phyloP scores from a whole-genome alignment of 2,329 filamentous ascomycete species.

The Aspergillus pseudotamarii region DNA sequence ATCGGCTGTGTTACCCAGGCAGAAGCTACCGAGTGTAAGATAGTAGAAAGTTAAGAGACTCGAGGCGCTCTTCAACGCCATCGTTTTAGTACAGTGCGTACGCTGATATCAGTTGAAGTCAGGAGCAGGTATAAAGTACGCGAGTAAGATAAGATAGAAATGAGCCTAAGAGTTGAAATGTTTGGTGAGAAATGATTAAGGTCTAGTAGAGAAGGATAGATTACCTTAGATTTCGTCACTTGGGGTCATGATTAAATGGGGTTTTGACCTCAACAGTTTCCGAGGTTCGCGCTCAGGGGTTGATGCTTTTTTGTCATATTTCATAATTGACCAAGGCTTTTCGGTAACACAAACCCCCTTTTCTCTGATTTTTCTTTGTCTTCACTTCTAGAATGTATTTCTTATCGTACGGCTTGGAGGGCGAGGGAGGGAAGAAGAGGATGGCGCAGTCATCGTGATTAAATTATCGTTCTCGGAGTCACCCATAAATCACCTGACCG shows the following conservation, averaged over 20 bases:
- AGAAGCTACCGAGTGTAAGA: not conserved
- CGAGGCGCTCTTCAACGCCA: not conserved
- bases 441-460: no score
- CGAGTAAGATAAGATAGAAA: no score
- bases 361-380: not conserved
- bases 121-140: not conserved
- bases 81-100: not conserved
- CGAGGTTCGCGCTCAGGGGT: not conserved
- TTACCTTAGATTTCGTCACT: not conserved
- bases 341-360: not conserved
- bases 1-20: constrained; percentile 19
- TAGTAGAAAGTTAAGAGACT: not conserved
- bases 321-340: not conserved
- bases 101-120: not conserved
- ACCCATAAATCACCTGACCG: not conserved
- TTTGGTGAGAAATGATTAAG: not conserved
- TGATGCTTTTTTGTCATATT: not conserved
- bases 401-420: not conserved
- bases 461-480: not conserved
- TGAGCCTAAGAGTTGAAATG: not conserved
- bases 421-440: not conserved
- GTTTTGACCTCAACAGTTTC: not conserved
- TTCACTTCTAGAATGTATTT: not conserved
- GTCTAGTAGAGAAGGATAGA: not conserved
- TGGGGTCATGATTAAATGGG: not conserved